Conservation (phyloP, 441 rosid species). For the Syzygium malaccense region DNA sequence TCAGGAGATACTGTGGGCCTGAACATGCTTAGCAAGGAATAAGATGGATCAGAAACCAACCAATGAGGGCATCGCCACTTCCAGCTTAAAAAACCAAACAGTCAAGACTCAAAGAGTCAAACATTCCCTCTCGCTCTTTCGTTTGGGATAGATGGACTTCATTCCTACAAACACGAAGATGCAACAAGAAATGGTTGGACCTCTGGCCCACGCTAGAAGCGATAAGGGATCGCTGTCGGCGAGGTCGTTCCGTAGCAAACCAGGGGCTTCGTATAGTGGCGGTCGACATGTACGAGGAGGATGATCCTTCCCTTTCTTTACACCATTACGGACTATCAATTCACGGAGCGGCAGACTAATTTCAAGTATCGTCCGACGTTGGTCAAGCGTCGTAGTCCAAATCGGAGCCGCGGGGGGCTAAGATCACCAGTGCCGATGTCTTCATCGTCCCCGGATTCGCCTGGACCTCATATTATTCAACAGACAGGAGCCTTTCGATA, state of each 20-base stretch:
- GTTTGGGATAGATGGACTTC: neutral
- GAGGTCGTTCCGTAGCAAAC: neutral
- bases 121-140: neutral
- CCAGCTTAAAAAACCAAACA: neutral
- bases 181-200: neutral
- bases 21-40: neutral
- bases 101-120: neutral
- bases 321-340: too few relatives aligned
- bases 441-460: neutral
- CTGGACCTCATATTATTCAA: neutral
- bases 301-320: too few relatives aligned
- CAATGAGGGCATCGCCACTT: neutral
- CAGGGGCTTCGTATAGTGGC: neutral
- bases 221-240: neutral
- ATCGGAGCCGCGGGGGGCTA: neutral
- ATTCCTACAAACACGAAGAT: neutral
- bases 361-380: neutral
- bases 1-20: neutral
- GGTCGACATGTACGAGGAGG: neutral
- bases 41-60: neutral
- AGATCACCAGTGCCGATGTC: neutral
- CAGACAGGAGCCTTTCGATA: neutral
- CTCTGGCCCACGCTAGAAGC: neutral
- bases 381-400: neutral
- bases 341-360: too few relatives aligned